These are phyloP conservation scores for Haplosporangium sp. DNA, from an alignment of 371 early-diverging fungal genomes.

Conservation along the genomic window DNA sequence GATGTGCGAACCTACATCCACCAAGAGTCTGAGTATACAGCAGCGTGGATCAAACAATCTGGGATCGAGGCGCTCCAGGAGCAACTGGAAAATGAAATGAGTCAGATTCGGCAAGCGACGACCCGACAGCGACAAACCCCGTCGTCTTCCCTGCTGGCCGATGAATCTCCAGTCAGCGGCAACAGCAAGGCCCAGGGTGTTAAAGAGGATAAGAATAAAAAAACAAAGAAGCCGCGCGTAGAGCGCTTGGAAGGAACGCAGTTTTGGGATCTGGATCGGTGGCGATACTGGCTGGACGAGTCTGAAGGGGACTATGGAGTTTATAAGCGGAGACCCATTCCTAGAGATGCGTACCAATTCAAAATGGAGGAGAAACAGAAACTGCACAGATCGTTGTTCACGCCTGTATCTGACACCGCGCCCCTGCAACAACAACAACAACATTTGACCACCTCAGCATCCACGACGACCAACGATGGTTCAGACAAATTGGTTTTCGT, in stretches of 20 bases:
- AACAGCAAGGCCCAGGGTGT: no score
- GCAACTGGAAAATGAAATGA: slow-evolving; percentile 30
- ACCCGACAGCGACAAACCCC: background rate
- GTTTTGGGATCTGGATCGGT: slow-evolving; percentile 48
- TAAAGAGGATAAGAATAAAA: background rate
- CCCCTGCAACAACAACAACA: background rate
- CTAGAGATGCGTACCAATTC: background rate
- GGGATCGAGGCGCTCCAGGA: slow-evolving; percentile 21
- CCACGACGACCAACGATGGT: background rate
- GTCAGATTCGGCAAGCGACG: slow-evolving; percentile 17
- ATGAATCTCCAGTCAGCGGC: background rate
- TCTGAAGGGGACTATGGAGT: slow-evolving; percentile 26
- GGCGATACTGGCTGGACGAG: slow-evolving; percentile 48
- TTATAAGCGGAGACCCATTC: slow-evolving; percentile 31
- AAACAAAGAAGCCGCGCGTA: background rate
- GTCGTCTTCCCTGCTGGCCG: background rate
- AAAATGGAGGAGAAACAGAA: background rate
- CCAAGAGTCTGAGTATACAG: slow-evolving; percentile 56
- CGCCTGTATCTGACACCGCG: background rate
- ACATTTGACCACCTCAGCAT: background rate
- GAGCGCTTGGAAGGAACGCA: slow-evolving; percentile 29
- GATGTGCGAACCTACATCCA: slow-evolving; percentile 57
- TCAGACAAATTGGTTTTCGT: background rate
- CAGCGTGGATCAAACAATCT: slow-evolving; percentile 26
- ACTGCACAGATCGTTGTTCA: background rate